Evolutionary conservation across 2,329 filamentous ascomycete species (phyloP), one percentile per base, ranked within the genome.

Genomic region (Diaporthe citri): DNA sequence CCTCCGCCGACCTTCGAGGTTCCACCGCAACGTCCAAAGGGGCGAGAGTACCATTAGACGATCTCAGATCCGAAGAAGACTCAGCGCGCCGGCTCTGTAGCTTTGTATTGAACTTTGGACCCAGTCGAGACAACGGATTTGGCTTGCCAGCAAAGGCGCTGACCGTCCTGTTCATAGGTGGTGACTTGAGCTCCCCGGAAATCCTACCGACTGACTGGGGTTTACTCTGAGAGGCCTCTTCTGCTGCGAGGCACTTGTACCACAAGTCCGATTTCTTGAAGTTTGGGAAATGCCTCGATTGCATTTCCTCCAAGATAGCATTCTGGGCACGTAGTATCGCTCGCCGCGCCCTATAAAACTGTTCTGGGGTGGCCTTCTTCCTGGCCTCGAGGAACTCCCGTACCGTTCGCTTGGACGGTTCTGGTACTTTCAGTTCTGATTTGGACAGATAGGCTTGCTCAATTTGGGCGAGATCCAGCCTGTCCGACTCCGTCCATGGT

Each of bases 181-280:
- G 75, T 2, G 75, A 70, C 5, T 73, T 73, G 17, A 59, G 39
- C 46, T 76, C 75, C 2, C 41, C 43, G 3, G 73, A 71, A n/a
- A 62, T 52, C 34, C 34, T 73, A 57, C 73, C 78, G 28, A 52
- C 73, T 78, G 67, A 67, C 25, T 46, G 60, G 22, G 69, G 28
- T 12, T 75, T 75, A 43, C 74, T 79, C 72, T 81, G 87, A 2
- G 90, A 87, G 56, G 90, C 88, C 83, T 98, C 95, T 80, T 97
- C 95, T 17, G 96, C 94, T 10, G 96, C 95, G 1, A 99, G 88
- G 82, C 96, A 98, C 82, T 99, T 99, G 87, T 97, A 98, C 82
- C 95, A 99, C 0, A 99, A 84, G 80, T 98, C 97, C 0, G 97
- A 98, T 79, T 92, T 94, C 81, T 96, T 97, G 86, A 99, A 99